Evolutionary conservation across 2,329 filamentous ascomycete genomes (phyloP).

Genomic region (Botryotinia narcissicola): DNA sequence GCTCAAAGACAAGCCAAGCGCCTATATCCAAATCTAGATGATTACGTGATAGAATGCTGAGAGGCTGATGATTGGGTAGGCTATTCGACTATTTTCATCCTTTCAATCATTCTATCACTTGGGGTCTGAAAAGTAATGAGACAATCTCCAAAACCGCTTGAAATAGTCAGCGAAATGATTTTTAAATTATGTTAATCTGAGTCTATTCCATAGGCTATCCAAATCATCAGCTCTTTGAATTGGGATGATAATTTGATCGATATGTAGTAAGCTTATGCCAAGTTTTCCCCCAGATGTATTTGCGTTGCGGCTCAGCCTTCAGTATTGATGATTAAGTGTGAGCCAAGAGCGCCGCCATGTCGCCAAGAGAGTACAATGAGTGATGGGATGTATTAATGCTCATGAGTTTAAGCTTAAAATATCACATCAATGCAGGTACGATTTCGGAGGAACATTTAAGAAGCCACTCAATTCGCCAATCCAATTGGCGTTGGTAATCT

Average conservation of each 20-base stretch:
- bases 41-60: background rate
- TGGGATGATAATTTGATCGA: background rate
- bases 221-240: background rate
- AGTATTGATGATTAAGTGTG: background rate
- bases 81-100: background rate
- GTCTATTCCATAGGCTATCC: background rate
- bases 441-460: background rate
- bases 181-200: background rate
- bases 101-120: background rate
- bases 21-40: background rate
- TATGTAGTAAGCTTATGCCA: background rate
- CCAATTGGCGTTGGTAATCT: background rate
- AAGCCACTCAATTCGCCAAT: background rate
- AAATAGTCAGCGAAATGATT: background rate
- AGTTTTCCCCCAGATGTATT: background rate
- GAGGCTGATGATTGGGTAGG: background rate
- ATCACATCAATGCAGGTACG: background rate
- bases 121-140: background rate
- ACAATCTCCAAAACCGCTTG: background rate
- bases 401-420: background rate
- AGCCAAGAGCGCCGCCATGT: background rate
- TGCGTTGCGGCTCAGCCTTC: background rate
- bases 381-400: background rate
- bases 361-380: background rate
- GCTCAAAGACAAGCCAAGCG: no score